Evolutionary conservation across 1,284 basidiomycete genomes (phyloP), one percentile per base, ranked within the genome.

Genomic region (Puccinia hordei): DNA sequence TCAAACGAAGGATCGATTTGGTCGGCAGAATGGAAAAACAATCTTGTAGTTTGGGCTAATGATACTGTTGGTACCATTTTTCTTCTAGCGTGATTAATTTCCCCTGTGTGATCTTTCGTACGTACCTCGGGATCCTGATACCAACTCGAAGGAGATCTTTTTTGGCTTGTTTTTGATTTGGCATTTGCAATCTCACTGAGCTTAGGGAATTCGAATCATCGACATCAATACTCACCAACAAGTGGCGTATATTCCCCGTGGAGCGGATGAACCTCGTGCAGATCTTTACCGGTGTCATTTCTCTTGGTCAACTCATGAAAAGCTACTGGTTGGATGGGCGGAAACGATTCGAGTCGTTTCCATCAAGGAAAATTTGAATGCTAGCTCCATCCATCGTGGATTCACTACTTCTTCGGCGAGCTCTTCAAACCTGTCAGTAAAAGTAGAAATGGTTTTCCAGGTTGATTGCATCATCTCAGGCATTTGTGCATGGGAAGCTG

Each of bases 381-480:
- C 75, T n/a, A 57, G 24, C 33, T 53, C n/a, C 53, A 51, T 51
- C 30, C 44, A 55, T 80, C 71, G 44, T 19, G 35, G 66, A 24
- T 55, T 72, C 27, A 24, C 66, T 30, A 63, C 38, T 22, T 49
- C 77, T 9, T 46, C 68, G 38, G n/a, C 68, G 0, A 68, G 30
- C 65, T 81, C 22, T n/a, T 80, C 38, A 66, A 79, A 19, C 77
- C 82, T 57, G 82, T 84, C 46, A 84, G 82, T 65, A 92, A 93
- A 98, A 85, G 92, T 98, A 82, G 93, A 92, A 0, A 92, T 92
- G 1, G 92, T 95, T 59, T 94, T 98, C 85, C 92, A 96, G 84
- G 88, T 98, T 55, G 97, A 99, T 85, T 95, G 93, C 85, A 95
- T 98, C 93, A 90, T 98, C 38, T 90, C 94, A 0, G 95, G 95